Base-by-base conservation (phyloP, 768 basidiomycete species). In the Crucibulum laeve region DNA sequence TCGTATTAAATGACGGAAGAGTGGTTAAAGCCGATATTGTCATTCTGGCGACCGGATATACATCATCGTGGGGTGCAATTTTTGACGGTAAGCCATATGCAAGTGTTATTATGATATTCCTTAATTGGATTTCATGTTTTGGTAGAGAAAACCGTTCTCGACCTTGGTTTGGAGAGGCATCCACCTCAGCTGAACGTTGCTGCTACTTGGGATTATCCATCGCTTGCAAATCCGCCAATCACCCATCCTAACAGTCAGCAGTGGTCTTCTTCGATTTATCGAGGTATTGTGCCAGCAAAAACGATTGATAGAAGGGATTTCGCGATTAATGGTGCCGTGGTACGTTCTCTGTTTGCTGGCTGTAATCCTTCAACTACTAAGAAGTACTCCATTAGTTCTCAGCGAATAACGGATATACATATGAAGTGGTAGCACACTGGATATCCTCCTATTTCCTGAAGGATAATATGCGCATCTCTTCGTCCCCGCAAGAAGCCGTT, bases 321-420 rank as follows among this genome's bases (percentile, higher is more conserved):
- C 45, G 82, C 79, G 1, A 70, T 84, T 32, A 82, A 79, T 25
- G 82, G 82, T 11, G 78, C 80, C 13, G 52, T 77, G 23, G 82
- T 82, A 60, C 33, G 73, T 58, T 4, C 23, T 24, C 11, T 13
- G 19, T 23, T 23, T 8, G 38, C 14, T 40, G 19, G 42, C 1
- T 45, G 4, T 22, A 18, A 15, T 34, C 5, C 28, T 5, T 46
- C 25, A 24, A 23, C 8, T 7, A 18, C 25, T 25, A 15, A 14
- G 33, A n/a, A 36, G 7, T 23, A 2, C 13, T 6, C n/a, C n/a
- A n/a, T 8, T 46, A 84, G 83, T 74, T 80, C 49, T 70, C 76
- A 0, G 64, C 76, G 0, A 78, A 80, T 52, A 68, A 68, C 25
- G 75, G 79, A 10, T 81, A 82, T 44, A 60, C 68, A 0, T 70